Evolutionary conservation across 495 filamentous ascomycete genomes (phyloP).

Genomic region (Neurospora intermedia): DNA sequence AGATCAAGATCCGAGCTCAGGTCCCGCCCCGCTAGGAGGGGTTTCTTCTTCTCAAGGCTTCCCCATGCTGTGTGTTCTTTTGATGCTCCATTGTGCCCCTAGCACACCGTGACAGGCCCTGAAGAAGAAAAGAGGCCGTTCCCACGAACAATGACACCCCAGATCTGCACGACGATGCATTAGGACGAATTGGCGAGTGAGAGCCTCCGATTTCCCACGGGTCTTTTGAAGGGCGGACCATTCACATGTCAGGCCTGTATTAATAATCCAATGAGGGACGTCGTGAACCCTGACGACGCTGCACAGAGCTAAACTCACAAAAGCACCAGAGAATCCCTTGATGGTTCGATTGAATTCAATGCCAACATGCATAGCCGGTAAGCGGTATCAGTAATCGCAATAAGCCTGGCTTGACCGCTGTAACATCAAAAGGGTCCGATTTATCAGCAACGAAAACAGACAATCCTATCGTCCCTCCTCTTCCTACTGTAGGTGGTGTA

Average conservation of each 20-base stretch:
- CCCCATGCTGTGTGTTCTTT: background rate
- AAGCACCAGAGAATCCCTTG: background rate
- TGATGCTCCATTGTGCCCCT: background rate
- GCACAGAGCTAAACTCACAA: background rate
- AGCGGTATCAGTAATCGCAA: background rate
- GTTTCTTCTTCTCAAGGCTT: background rate
- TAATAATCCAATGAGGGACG: background rate
- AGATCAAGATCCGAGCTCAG: background rate
- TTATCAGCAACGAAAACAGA: background rate
- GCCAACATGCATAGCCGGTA: background rate
- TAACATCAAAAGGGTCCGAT: background rate
- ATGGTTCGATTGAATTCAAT: background rate
- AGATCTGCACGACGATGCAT: background rate
- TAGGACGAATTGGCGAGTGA: slow-evolving; percentile 7
- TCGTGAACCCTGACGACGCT: background rate
- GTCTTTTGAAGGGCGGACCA: slow-evolving; percentile 1
- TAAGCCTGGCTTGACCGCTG: background rate
- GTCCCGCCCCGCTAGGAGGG: background rate
- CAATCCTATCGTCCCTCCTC: background rate
- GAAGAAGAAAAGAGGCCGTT: background rate
- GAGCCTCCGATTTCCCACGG: slow-evolving; percentile 3
- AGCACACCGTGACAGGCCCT: background rate
- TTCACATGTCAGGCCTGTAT: background rate
- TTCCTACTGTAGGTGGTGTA: background rate
- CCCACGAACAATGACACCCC: background rate